Percentiles rank a stretch among this genome's conserved stretches.
phyloP scores from a whole-genome alignment of 176 grass and related monocot genomes.

The Hordeum marinum region DNA sequence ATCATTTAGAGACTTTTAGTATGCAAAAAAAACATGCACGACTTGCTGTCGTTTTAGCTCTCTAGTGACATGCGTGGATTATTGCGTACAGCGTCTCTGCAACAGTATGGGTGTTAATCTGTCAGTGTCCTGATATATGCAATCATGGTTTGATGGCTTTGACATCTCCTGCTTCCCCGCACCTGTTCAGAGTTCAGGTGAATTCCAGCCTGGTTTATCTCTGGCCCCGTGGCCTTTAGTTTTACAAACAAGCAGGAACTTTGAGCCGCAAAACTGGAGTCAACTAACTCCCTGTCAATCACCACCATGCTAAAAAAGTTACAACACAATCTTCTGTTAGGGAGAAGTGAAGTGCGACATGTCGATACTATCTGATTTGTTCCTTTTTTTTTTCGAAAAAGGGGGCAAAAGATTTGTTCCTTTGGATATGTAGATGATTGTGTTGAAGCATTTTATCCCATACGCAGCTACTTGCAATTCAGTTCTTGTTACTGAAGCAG shows the following conservation, averaged over 20 bases:
- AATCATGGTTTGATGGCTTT: not conserved
- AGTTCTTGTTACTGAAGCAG: not conserved
- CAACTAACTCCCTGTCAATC: not conserved
- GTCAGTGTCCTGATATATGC: not conserved
- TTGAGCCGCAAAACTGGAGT: not conserved
- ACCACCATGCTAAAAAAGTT: not conserved
- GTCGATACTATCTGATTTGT: not conserved
- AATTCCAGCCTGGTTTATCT: not conserved
- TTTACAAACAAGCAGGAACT: not conserved
- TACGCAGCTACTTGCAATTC: not conserved
- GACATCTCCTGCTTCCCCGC: not conserved
- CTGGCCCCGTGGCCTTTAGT: not conserved
- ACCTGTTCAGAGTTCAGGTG: not conserved
- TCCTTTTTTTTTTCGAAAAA: too few species aligned
- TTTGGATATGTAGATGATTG: not conserved
- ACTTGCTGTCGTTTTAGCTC: conserved; percentile 6
- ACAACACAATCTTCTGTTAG: too few species aligned
- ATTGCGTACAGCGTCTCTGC: not conserved
- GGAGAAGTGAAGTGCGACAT: too few species aligned
- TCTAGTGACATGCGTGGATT: conserved; percentile 12
- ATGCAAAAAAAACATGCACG: not conserved
- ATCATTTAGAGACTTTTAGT: not conserved
- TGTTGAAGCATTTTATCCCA: too few species aligned
- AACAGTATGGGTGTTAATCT: conserved; percentile 1
- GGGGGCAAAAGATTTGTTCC: too few species aligned